phyloP scores from a whole-genome alignment of 2,329 filamentous ascomycete species.

The Tolypocladium sp. region DNA sequence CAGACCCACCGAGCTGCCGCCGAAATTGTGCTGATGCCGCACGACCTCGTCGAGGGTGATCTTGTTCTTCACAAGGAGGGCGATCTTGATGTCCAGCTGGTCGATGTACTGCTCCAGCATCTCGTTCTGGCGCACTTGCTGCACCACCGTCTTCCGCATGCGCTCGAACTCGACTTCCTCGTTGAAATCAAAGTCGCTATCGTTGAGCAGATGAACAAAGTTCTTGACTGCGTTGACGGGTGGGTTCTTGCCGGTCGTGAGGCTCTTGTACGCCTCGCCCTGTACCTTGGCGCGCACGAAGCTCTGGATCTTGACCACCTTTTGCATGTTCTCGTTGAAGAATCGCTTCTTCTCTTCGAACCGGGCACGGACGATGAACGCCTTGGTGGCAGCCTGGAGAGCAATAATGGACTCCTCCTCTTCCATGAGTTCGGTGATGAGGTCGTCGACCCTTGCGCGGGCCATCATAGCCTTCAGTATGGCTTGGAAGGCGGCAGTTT shows the following conservation, averaged over 20 bases:
- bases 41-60: constrained; percentile 97
- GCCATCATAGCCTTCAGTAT: constrained; percentile 71
- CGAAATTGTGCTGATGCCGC: constrained; percentile 92
- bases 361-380: constrained; percentile 59
- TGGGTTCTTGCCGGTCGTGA: constrained; percentile 93
- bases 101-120: constrained; percentile 97
- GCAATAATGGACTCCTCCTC: constrained; percentile 70
- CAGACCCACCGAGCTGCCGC: constrained; percentile 76
- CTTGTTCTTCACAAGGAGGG: constrained; percentile 96
- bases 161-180: constrained; percentile 97
- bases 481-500: constrained; percentile 64
- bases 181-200: constrained; percentile 98
- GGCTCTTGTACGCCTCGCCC: constrained; percentile 94
- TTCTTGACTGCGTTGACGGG: constrained; percentile 96
- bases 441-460: constrained; percentile 61
- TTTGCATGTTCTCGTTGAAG: constrained; percentile 96
- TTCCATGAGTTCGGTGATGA: constrained; percentile 70
- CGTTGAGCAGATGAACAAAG: constrained; percentile 94
- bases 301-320: constrained; percentile 97
- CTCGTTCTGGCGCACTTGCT: constrained; percentile 95
- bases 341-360: constrained; percentile 82
- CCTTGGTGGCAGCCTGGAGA: constrained; percentile 67
- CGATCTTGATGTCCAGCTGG: constrained; percentile 98
- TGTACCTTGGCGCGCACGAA: constrained; percentile 92
- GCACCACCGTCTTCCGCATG: constrained; percentile 88